phyloP scores from a whole-genome alignment of 768 basidiomycete genomes.

The Russula sp. region DNA sequence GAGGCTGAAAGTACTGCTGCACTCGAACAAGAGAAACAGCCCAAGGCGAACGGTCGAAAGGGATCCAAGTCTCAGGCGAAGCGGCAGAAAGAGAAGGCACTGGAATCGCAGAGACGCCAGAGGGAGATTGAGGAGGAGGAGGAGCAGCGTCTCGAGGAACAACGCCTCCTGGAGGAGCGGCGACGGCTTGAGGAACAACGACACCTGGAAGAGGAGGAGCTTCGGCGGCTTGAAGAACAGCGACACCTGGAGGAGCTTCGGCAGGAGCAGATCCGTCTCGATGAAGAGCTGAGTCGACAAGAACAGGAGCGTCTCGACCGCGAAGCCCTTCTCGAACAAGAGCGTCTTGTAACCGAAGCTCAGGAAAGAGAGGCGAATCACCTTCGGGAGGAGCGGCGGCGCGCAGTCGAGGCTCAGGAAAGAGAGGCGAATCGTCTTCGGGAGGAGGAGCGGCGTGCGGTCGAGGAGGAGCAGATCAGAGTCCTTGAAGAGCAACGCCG shows the following conservation, averaged over 20 bases:
- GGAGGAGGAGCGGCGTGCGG: slow-evolving; percentile 21
- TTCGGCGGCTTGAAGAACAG: slow-evolving; percentile 33
- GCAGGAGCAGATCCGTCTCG: slow-evolving; percentile 24
- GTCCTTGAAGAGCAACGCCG: slow-evolving; percentile 37
- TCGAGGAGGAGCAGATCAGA: slow-evolving; percentile 31
- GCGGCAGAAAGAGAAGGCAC: slow-evolving; percentile 30
- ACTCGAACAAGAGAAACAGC: slow-evolving; percentile 16
- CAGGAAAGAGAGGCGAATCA: slow-evolving; percentile 12
- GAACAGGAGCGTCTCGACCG: slow-evolving; percentile 22
- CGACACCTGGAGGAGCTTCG: slow-evolving; percentile 16
- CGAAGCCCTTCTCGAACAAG: slow-evolving; percentile 21
- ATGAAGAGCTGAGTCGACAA: slow-evolving; percentile 25
- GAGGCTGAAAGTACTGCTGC: slow-evolving; percentile 12
- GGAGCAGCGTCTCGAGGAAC: slow-evolving; percentile 25
- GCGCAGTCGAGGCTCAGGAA: neutral
- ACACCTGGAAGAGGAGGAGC: slow-evolving; percentile 14
- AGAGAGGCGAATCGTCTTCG: slow-evolving; percentile 12
- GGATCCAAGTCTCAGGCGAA: slow-evolving; percentile 22
- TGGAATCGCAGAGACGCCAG: slow-evolving; percentile 24
- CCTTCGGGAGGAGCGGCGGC: slow-evolving; percentile 9
- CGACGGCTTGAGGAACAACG: slow-evolving; percentile 31
- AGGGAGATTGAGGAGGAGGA: slow-evolving; percentile 18
- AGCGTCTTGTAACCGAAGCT: slow-evolving; percentile 2
- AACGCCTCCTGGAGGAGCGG: slow-evolving; percentile 37
- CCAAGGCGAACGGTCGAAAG: slow-evolving; percentile 16